Evolutionary conservation across 768 basidiomycete genomes (phyloP), one percentile per base, ranked within the genome.

Genomic region (Boletus sp.): DNA sequence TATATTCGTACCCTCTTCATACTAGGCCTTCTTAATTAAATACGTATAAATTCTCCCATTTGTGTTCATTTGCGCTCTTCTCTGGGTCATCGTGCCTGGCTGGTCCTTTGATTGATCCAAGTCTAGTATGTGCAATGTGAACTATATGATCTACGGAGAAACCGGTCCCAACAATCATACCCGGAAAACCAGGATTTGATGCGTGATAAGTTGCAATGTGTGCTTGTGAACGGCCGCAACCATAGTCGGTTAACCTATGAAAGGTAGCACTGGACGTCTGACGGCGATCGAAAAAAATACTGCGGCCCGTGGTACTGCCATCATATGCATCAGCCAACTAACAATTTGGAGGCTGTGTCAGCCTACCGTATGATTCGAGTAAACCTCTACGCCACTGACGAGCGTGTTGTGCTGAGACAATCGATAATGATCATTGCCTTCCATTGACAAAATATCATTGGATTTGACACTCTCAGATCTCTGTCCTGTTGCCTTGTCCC

Each of bases 21-120:
- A 54, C 47, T 15, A 11, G 10, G 39, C 40, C 14, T 47, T 44
- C 48, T 50, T 68, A 66, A 66, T 67, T 47, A 61, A 55, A 42
- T 40, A 50, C 32, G 55, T 46, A 64, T 44, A 59, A 53, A 42
- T 42, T 37, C 39, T 32, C 14, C 14, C 10, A 40, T 46, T 46
- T 54, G 7, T 24, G 24, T 5, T 33, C 33, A 17, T 28, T 46
- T n/a, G 17, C 15, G 45, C 20, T 54, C 30, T 52, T 8, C 7
- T 41, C 41, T 15, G 36, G 41, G 29, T 32, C 30, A 4, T 30
- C 10, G 37, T 44, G 32, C 63, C 47, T 40, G 28, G 57, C 36
- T 32, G 39, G 32, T 46, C 53, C 20, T 47, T 52, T 18, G 30
- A 33, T 33, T 44, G 39, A 28, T 28, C 9, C 10, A 5, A 18